phyloP scores from a whole-genome alignment of 495 filamentous ascomycete genomes.

The Lasiosphaeria hispida region DNA sequence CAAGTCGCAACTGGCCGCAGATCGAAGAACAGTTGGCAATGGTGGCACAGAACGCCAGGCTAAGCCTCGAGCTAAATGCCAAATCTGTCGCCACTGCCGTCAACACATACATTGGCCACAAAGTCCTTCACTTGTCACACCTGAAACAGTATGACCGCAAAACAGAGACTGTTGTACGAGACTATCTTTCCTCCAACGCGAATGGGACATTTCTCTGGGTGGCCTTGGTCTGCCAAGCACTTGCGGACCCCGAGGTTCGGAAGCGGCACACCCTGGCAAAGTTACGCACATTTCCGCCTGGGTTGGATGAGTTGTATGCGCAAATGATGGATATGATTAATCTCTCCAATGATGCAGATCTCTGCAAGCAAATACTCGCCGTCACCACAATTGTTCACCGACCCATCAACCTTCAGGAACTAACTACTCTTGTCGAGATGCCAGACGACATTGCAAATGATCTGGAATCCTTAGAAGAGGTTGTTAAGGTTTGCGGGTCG shows the following conservation, averaged over 20 bases:
- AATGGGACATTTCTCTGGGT: constrained; percentile 37
- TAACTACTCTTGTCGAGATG: constrained; percentile 16
- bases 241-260: constrained; percentile 9
- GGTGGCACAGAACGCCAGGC: constrained; percentile 15
- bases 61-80: constrained; percentile 36
- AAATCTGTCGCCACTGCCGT: constrained; percentile 21
- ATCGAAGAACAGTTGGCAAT: constrained; percentile 24
- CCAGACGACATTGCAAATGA: background rate
- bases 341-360: background rate
- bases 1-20: constrained; percentile 17
- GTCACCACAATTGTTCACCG: constrained; percentile 14
- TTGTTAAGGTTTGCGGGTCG: constrained; percentile 29
- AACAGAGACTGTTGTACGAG: constrained; percentile 16
- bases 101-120: constrained; percentile 34
- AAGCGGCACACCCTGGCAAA: constrained; percentile 4
- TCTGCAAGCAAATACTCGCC: constrained; percentile 22
- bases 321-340: constrained; percentile 24
- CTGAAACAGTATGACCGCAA: constrained; percentile 13
- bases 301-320: constrained; percentile 21
- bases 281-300: constrained; percentile 17
- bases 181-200: constrained; percentile 24
- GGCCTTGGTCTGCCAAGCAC: constrained; percentile 30
- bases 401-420: constrained; percentile 24
- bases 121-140: constrained; percentile 24
- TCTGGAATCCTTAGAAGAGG: background rate